A percentile compares a stretch with the other conserved stretches of the same genome.
Conservation (phyloP, 768 basidiomycete species). For the Dioszegia hungarica region DNA sequence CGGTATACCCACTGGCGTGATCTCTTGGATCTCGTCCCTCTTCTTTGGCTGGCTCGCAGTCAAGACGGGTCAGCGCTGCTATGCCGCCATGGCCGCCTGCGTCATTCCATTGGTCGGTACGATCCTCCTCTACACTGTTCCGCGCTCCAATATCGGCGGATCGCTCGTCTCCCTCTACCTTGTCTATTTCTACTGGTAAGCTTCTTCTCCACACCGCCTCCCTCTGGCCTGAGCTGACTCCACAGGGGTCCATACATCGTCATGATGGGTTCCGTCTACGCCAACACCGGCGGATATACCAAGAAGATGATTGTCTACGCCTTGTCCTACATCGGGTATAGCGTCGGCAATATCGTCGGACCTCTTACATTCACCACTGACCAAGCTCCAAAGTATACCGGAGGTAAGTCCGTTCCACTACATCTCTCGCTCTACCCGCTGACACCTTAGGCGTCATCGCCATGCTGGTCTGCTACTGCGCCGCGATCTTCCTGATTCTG, state of each 20-base stretch:
- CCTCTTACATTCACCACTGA: conserved; percentile 27
- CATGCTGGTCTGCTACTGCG: not conserved
- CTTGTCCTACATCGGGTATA: conserved; percentile 41
- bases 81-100: conserved; percentile 19
- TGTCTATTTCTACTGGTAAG: conserved; percentile 32
- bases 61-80: conserved; percentile 9
- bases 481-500: conserved; percentile 2
- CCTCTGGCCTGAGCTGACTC: too few species aligned
- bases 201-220: too few species aligned
- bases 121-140: conserved; percentile 30
- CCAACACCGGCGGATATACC: conserved; percentile 32
- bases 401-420: not conserved
- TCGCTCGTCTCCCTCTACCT: conserved; percentile 31
- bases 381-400: conserved; percentile 39
- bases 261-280: conserved; percentile 20
- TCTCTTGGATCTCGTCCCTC: conserved; percentile 17
- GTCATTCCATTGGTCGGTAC: conserved; percentile 25
- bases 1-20: conserved; percentile 27
- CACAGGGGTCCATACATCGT: conserved; percentile 24
- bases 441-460: not conserved
- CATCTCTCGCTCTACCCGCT: too few species aligned
- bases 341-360: conserved; percentile 38
- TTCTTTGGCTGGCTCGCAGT: conserved; percentile 23
- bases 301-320: conserved; percentile 30
- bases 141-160: conserved; percentile 29